Base-by-base conservation (phyloP, 2,329 filamentous ascomycete genomes). In the Parastagonospora nodorum region DNA sequence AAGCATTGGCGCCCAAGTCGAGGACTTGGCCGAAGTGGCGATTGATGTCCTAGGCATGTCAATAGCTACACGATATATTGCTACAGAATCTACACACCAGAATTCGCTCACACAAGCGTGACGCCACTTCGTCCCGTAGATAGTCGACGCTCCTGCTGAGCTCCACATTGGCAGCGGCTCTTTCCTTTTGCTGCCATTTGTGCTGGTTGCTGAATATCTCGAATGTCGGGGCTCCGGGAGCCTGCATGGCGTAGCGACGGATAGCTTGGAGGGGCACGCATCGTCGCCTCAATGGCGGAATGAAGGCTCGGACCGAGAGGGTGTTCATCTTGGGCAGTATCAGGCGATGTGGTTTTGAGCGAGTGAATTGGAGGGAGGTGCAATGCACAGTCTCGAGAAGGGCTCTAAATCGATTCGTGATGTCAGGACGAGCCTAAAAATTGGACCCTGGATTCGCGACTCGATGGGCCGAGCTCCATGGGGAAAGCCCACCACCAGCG, bases 1-100 rank as follows among this genome's bases (percentile, higher is more conserved):
- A 97, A 55, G 93, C 90, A 73, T 97, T 96, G 55, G 94, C 93
- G 55, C 94, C 94, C 29, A 97, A 86, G 74, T 99, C 94, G 53
- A 99, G 88, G 19, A 92, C 91, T 59, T 85, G 82, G 38, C 88
- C 84, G 65, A 96, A 97, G 49, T 86, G 81, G 29, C 94, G 89
- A 66, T 96, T 96, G 78, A 99, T 95, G 71, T 97, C 92, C 89
- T 92, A 16, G 0, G n/a, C 2, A 11, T 14, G 30, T 67, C 41
- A 66, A 55, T 42, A 14, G 14, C 38, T 12, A 46, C 28, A 47
- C 24, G 16, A n/a, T 19, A 12, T 28, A 1, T 10, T 2, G 27
- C 29, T 31, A 14, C 36, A 27, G 11, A 8, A 15, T 4, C 15
- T 9, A 42, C 73, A 46, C 77, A 92, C 89, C 61, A 97, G 80